Conservation (phyloP, 768 basidiomycete species). For the Collybia sp. region DNA sequence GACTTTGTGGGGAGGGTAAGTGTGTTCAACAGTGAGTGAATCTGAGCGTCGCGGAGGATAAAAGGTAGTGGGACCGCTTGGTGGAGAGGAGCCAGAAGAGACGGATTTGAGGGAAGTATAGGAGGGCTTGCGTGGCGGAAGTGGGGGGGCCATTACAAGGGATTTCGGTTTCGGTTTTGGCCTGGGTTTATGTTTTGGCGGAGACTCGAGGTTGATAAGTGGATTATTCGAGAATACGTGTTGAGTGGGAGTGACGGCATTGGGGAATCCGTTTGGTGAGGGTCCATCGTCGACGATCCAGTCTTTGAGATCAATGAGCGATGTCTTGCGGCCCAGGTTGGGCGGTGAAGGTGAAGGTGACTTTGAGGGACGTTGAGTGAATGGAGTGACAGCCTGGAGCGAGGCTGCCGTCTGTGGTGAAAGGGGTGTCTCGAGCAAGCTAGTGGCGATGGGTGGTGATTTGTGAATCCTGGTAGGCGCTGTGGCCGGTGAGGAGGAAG, state of each 20-base stretch:
- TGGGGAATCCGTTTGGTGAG: conserved; percentile 14
- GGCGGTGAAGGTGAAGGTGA: conserved; percentile 51
- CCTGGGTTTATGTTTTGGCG: conserved; percentile 23
- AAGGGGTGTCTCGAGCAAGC: conserved; percentile 44
- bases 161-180: conserved; percentile 19
- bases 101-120: conserved; percentile 38
- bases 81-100: conserved; percentile 28
- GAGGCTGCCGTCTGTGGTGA: conserved; percentile 30
- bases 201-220: conserved; percentile 55
- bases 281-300: conserved; percentile 68
- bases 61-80: conserved; percentile 9
- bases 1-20: conserved; percentile 46
- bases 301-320: conserved; percentile 68
- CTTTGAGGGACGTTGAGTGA: conserved; percentile 31
- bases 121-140: conserved; percentile 67
- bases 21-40: conserved; percentile 53
- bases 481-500: conserved; percentile 14
- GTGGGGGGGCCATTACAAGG: conserved; percentile 41
- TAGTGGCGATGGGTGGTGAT: conserved; percentile 12
- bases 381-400: no score
- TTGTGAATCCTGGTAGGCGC: conserved; percentile 5
- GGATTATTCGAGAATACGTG: conserved; percentile 20
- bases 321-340: conserved; percentile 46
- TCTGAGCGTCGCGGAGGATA: conserved; percentile 34
- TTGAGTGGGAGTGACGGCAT: conserved; percentile 11